A percentile compares a stretch with the other conserved stretches of the same genome.
Evolutionary conservation across 169 alveolate genomes (phyloP).

Genomic region (Plasmodium reichenowi): DNA sequence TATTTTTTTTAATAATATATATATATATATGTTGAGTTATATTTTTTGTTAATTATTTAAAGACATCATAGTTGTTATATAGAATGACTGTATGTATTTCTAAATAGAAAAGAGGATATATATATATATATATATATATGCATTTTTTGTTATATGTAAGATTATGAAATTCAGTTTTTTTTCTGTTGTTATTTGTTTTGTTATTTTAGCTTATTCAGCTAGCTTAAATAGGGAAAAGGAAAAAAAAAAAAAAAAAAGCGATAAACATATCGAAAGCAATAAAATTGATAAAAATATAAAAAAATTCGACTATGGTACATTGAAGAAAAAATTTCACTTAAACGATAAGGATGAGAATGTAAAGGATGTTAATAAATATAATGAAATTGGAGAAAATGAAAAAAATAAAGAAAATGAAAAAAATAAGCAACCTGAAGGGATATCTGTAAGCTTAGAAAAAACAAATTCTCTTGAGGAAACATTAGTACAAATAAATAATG

Average conservation of each 20-base stretch:
- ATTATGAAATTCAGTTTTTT: constrained; percentile 5
- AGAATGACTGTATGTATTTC: too few relatives aligned
- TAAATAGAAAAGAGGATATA: too few relatives aligned
- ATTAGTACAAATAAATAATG: constrained; percentile 8
- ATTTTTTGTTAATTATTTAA: too few relatives aligned
- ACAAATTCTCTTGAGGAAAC: not conserved
- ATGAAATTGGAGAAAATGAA: not conserved
- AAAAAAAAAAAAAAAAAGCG: constrained; percentile 12
- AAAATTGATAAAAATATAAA: not conserved
- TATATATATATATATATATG: too few relatives aligned
- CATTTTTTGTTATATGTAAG: too few relatives aligned
- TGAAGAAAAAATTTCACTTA: constrained; percentile 9
- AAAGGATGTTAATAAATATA: not conserved
- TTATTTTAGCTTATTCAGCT: constrained; percentile 7
- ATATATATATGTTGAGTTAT: too few relatives aligned
- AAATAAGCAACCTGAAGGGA: not conserved
- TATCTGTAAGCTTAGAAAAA: not conserved
- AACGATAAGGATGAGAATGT: not conserved
- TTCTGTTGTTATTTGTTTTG: constrained; percentile 7
- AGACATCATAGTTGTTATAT: too few relatives aligned
- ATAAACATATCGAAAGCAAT: not conserved
- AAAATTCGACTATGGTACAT: constrained; percentile 15
- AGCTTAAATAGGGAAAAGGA: constrained; percentile 6
- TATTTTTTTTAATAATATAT: too few relatives aligned
- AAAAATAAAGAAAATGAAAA: not conserved